A percentile compares a stretch with the other conserved stretches of the same genome.
These are phyloP conservation scores for Vaccinium corymbosum DNA, from an alignment of 148 eudicot species.

Conservation along the genomic window DNA sequence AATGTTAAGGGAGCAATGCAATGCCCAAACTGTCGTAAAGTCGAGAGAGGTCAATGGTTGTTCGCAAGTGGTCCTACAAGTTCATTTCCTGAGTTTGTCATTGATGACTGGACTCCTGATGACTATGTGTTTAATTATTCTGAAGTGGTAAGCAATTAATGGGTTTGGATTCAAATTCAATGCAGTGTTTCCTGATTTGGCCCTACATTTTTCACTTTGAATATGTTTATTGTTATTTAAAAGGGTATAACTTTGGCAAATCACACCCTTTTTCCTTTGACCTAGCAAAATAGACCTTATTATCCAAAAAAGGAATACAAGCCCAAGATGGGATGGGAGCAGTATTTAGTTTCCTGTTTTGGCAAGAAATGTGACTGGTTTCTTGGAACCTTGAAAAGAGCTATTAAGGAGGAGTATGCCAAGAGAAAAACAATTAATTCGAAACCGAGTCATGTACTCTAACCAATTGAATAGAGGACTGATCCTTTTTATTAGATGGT, in stretches of 20 bases:
- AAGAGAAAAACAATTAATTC: neutral
- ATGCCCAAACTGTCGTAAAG: slow-evolving; percentile 77
- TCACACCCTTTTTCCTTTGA: neutral
- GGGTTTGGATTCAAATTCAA: neutral
- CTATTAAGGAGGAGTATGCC: neutral
- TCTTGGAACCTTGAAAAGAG: neutral
- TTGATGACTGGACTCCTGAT: slow-evolving; percentile 32
- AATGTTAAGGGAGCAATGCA: slow-evolving; percentile 71
- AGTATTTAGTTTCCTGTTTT: neutral
- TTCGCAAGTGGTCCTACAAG: slow-evolving; percentile 45
- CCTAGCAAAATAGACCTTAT: neutral
- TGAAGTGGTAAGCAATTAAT: slow-evolving; percentile 38
- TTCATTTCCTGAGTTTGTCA: slow-evolving; percentile 32
- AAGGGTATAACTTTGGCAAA: neutral
- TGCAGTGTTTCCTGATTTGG: neutral
- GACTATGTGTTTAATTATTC: slow-evolving; percentile 33
- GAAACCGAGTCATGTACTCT: neutral
- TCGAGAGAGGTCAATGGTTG: slow-evolving; percentile 70
- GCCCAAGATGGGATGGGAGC: neutral
- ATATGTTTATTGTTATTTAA: neutral
- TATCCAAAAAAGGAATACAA: neutral
- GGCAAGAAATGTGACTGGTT: neutral
- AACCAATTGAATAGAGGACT: neutral
- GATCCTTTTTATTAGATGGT: neutral
- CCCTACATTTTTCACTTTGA: neutral